Conservation (phyloP, 305 asterid genomes). For the Euphrasia arctica region DNA sequence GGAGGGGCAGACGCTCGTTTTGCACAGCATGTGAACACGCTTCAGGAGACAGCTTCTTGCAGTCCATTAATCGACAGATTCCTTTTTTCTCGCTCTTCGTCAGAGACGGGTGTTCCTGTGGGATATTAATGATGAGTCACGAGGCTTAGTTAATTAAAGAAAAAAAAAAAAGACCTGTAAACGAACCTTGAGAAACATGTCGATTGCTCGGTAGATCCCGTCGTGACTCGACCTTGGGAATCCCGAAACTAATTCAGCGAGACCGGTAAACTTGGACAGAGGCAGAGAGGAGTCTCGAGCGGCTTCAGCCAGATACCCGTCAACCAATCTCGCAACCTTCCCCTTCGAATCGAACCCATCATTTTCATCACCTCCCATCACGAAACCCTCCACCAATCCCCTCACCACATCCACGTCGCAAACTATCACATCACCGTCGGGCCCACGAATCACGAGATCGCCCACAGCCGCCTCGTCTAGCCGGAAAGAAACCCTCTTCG, state of each 20-base stretch:
- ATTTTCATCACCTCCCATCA: slow-evolving; percentile 41
- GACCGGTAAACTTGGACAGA: slow-evolving; percentile 51
- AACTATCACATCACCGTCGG: slow-evolving; percentile 41
- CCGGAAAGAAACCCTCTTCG: slow-evolving; percentile 52
- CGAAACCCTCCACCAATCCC: slow-evolving; percentile 55
- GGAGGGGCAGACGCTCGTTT: slow-evolving; percentile 73
- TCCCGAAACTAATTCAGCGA: slow-evolving; percentile 61
- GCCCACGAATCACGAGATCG: slow-evolving; percentile 40
- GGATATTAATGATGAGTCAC: neutral
- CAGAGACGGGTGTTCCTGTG: slow-evolving; percentile 70
- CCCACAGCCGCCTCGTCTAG: slow-evolving; percentile 61
- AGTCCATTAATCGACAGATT: slow-evolving; percentile 68
- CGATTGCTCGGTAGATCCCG: slow-evolving; percentile 80
- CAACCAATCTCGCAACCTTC: slow-evolving; percentile 73
- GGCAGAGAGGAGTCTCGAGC: slow-evolving; percentile 59
- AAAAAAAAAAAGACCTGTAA: neutral
- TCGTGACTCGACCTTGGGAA: slow-evolving; percentile 72
- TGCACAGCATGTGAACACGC: slow-evolving; percentile 84
- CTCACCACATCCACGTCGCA: slow-evolving; percentile 46
- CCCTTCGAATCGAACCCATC: slow-evolving; percentile 37
- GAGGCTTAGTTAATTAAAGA: too few species aligned
- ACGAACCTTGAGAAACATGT: slow-evolving; percentile 73
- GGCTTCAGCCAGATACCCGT: slow-evolving; percentile 77
- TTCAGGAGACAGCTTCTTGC: slow-evolving; percentile 64
- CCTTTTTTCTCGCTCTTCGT: slow-evolving; percentile 68